Evolutionary conservation across 2,329 filamentous ascomycete species (phyloP), one percentile per base, ranked within the genome.

Genomic region (Westerdykella ornata): DNA sequence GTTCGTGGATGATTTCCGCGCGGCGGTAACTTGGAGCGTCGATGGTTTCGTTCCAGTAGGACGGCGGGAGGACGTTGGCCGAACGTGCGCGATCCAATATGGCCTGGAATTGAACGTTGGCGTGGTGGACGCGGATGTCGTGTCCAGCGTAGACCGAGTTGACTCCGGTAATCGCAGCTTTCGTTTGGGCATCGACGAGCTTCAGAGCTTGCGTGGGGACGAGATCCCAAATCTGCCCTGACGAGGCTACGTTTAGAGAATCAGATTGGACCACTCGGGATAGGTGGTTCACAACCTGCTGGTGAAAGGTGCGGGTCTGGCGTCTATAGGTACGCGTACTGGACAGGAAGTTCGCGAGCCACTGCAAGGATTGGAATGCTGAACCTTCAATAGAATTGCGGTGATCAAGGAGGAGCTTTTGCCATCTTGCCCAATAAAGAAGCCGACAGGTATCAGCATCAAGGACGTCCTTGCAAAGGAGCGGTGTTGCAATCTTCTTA

Each of bases 1-100:
- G 46, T 38, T 64, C 59, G 29, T 64, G 59, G 34, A 62, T 49
- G 31, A 65, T 41, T 33, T 46, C 39, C 7, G 44, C 39, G 17
- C 53, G 54, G 3, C 48, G 33, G 6, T 48, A 33, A 15, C 46
- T 35, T 6, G 55, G 30, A 1, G 48, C 38, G 9, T 58, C 46
- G 13, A 45, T 7, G 7, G 44, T 34, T n/a, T 44, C 15, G 13
- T 51, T 44, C n/a, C 48, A 48, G 31, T 52, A 56, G 8, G 43
- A 39, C 17, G 57, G 37, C 3, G 62, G 62, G 3, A 65, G 48
- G 3, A 54, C 49, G n/a, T 44, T 39, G 11, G 42, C 45, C 13
- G 44, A 44, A 14, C 42, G 35, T 14, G 62, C 62, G 7, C 48
- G 45, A 5, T 46, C 32, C 13, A 65, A 38, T 5, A 65, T 56